Conservation (phyloP, 192 early-diverging fungal species). For the Gonapodya sp. region DNA sequence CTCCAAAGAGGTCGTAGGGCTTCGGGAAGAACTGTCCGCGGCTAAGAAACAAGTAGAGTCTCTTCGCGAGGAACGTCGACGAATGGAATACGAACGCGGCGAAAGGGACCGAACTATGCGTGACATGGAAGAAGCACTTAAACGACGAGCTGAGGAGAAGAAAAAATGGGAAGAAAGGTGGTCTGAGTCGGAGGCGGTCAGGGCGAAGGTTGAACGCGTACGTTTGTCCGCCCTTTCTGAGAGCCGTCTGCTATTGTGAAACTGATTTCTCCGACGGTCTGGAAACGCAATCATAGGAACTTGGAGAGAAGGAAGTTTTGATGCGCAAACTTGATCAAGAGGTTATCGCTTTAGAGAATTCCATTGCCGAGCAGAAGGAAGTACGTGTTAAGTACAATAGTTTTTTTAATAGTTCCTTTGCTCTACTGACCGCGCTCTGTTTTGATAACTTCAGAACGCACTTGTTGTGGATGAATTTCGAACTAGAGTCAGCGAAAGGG, state of each 20-base stretch:
- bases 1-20: neutral
- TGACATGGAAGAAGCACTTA: neutral
- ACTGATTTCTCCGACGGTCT: too few species aligned
- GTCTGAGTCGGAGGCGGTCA: neutral
- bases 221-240: neutral
- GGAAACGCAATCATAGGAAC: neutral
- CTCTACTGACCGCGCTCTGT: neutral
- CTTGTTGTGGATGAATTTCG: neutral
- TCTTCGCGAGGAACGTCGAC: neutral
- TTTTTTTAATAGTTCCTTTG: too few species aligned
- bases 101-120: neutral
- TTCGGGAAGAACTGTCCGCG: neutral
- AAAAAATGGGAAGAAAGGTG: neutral
- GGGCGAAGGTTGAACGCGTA: neutral
- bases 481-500: neutral
- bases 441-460: neutral
- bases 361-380: neutral
- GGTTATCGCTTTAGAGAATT: neutral
- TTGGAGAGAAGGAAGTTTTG: neutral
- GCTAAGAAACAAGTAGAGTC: neutral
- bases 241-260: neutral
- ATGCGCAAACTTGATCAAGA: neutral
- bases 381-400: neutral
- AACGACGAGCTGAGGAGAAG: neutral
- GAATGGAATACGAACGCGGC: neutral